Evolutionary conservation across 2,329 filamentous ascomycete genomes (phyloP), one percentile per base, ranked within the genome.

Genomic region (Ophiocordyceps unilateralis): DNA sequence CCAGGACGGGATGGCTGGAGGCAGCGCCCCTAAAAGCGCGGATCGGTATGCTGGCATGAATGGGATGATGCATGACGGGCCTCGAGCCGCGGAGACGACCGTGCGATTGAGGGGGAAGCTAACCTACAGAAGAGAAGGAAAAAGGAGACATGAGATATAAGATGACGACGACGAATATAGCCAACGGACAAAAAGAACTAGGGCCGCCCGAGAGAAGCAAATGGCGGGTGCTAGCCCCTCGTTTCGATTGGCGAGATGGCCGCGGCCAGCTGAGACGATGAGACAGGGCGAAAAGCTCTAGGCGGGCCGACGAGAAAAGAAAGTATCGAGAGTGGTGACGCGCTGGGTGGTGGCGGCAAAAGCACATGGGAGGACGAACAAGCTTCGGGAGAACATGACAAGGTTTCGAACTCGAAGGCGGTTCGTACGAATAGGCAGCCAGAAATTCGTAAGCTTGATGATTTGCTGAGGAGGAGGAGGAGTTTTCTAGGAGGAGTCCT

Each of bases 191-290:
- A 34, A 19, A 4, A 7, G n/a, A n/a, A n/a, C n/a, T n/a, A n/a
- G n/a, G n/a, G n/a, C n/a, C n/a, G n/a, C n/a, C n/a, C n/a, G n/a
- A n/a, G n/a, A n/a, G n/a, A n/a, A 36, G n/a, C 6, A 10, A 36
- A 15, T 8, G 32, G 30, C 7, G 14, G 30, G 5, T 34, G 30
- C 32, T 36, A 36, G 32, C 26, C 30, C 40, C 40, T 41, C 17
- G 26, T 41, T 41, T 41, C 40, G 40, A 41, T 41, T 41, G 40
- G 40, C 40, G 40, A 41, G 40, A 32, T 28, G 17, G 26, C 11
- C 26, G 32, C 11, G 19, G 39, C 24, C 24, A 41, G 39, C 39
- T 41, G 39, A 41, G 26, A 41, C n/a, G 21, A 24, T 23, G 6
- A 30, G 24, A 40, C 17, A 19, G 26, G 23, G 11, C 11, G 23